Base-by-base conservation (phyloP, 2,329 filamentous ascomycete genomes). In the Alternaria viburni region DNA sequence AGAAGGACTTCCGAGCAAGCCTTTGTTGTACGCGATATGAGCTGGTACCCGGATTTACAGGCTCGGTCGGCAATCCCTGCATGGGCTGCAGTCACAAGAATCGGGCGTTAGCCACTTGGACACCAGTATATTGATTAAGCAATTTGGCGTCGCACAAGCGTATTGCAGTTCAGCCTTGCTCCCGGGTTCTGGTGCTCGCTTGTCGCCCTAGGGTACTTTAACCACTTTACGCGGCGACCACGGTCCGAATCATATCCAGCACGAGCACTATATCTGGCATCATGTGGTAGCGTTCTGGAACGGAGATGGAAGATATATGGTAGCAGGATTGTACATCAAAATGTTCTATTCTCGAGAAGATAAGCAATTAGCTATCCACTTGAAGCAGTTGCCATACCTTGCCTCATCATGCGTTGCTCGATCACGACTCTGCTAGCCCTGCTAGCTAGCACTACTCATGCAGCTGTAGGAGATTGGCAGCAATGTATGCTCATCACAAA, bases 381-480 rank as follows among this genome's bases (percentile, higher is more conserved):
- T n/a, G 9, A 47, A 26, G 15, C 19, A n/a, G 5, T 43, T 15
- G 26, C 15, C 5, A 6, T 12, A 19, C 44, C 26, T 36, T 17
- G 25, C 17, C n/a, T 54, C 56, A 68, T 61, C 12, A 78, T 79
- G 76, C 66, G 67, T 67, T 60, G 59, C 46, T 63, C 70, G 12
- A 59, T 62, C 6, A 57, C 70, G 5, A 59, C 59, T 32, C 54
- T 70, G 6, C 9, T 79, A 13, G 70, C 68, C 13, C n/a, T 75
- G 21, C 52, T 80, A 13, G 64, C 67, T 9, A 62, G 72, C 36
- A 67, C 70, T 15, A 70, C 69, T 15, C 69, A 66, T 45, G 77
- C 76, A 9, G 68, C 67, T 4, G 69, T 75, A 11, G 65, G 65
- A 17, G 74, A 76, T 52, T 80, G 74, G 73, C 73, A 75, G 59